Percentiles rank a stretch among this genome's conserved stretches.
Conservation (phyloP, 495 filamentous ascomycete species). For the Emericellopsis terricola region DNA sequence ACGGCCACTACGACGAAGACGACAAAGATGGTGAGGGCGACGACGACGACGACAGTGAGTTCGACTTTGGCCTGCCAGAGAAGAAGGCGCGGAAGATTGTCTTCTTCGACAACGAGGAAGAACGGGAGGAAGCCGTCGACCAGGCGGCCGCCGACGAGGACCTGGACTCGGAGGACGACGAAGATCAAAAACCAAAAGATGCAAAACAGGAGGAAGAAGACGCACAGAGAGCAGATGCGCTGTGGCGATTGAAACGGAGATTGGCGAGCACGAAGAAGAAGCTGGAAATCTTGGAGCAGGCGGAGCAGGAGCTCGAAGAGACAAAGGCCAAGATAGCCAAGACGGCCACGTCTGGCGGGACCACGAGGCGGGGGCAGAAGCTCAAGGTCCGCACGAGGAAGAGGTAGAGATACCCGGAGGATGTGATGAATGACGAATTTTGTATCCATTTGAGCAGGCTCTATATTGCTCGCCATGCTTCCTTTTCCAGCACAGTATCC, state of each 20-base stretch:
- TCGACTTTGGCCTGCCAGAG: slow-evolving; percentile 4
- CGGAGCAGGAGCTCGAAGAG: slow-evolving; percentile 60
- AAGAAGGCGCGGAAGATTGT: slow-evolving; percentile 20
- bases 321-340: slow-evolving; percentile 51
- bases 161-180: slow-evolving; percentile 18
- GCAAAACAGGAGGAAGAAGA: slow-evolving; percentile 22
- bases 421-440: not conserved
- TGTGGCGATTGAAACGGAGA: slow-evolving; percentile 23
- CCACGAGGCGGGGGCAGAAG: slow-evolving; percentile 65
- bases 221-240: slow-evolving; percentile 27
- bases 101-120: slow-evolving; percentile 20
- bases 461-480: slow-evolving; percentile 4
- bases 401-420: slow-evolving; percentile 28
- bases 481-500: too few species aligned
- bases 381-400: slow-evolving; percentile 75
- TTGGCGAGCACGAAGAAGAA: slow-evolving; percentile 49
- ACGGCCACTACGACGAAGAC: slow-evolving; percentile 7
- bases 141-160: slow-evolving; percentile 23
- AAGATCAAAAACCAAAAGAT: slow-evolving; percentile 11
- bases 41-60: slow-evolving; percentile 10
- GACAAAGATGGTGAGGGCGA: slow-evolving; percentile 11
- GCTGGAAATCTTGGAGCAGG: slow-evolving; percentile 47
- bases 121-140: slow-evolving; percentile 15
- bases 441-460: slow-evolving; percentile 3
- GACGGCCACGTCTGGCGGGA: slow-evolving; percentile 46